Evolutionary conservation across 768 basidiomycete species (phyloP).

Genomic region (Tulasnella sp.): DNA sequence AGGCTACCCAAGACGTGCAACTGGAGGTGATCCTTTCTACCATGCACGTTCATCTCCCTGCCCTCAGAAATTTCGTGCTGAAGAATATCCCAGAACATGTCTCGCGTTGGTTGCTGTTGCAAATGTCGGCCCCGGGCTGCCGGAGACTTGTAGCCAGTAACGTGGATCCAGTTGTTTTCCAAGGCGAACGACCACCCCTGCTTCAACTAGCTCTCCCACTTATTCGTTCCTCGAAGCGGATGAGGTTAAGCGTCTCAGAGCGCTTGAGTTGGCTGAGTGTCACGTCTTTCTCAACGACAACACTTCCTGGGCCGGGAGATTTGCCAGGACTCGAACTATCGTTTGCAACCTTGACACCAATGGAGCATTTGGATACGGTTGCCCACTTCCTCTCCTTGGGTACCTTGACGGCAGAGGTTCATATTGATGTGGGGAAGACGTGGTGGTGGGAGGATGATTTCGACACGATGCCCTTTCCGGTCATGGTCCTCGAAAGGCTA

Average conservation of each 20-base stretch:
- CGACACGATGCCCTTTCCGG: neutral
- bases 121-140: neutral
- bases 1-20: neutral
- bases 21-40: neutral
- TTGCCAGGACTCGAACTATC: neutral
- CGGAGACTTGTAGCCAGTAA: constrained; percentile 2
- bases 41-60: neutral
- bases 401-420: neutral
- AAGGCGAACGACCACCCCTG: too few relatives aligned
- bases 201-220: too few relatives aligned
- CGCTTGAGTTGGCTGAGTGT: too few relatives aligned
- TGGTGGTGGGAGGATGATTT: constrained; percentile 1
- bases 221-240: too few relatives aligned
- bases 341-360: neutral
- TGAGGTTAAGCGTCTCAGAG: too few relatives aligned
- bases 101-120: neutral
- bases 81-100: neutral
- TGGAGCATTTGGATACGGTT: neutral
- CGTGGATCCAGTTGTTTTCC: too few relatives aligned
- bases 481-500: too few relatives aligned
- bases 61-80: neutral
- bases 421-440: neutral
- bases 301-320: too few relatives aligned
- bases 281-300: too few relatives aligned
- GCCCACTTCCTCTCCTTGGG: neutral